Conservation (phyloP, 164 flowering plant species). For the Berberis thunbergii region DNA sequence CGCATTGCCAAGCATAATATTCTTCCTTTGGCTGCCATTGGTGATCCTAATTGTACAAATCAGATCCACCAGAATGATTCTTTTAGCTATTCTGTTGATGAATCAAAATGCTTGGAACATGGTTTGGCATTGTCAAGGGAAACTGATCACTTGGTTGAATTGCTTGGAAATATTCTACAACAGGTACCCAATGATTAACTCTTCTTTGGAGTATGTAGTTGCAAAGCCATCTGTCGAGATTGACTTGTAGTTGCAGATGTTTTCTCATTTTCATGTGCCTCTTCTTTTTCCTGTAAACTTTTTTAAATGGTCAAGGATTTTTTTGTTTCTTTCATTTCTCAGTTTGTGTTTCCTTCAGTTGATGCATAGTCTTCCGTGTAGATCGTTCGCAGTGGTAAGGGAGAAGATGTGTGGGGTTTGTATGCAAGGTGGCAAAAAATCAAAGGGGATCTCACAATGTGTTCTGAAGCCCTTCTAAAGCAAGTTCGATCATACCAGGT, state of each 20-base stretch:
- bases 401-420: slow-evolving; percentile 75
- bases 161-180: slow-evolving; percentile 67
- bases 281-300: too few relatives aligned
- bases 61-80: slow-evolving; percentile 10
- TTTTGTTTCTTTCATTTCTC: neutral
- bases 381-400: slow-evolving; percentile 54
- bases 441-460: slow-evolving; percentile 77
- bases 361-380: slow-evolving; percentile 12
- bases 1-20: slow-evolving; percentile 18
- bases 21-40: slow-evolving; percentile 1
- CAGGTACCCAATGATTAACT: slow-evolving; percentile 24
- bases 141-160: slow-evolving; percentile 43
- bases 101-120: slow-evolving; percentile 12
- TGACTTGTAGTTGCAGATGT: too few relatives aligned
- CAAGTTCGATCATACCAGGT: slow-evolving; percentile 94
- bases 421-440: slow-evolving; percentile 90
- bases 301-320: too few relatives aligned
- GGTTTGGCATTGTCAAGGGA: slow-evolving; percentile 30
- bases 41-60: slow-evolving; percentile 3
- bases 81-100: slow-evolving; percentile 5
- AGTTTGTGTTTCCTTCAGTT: slow-evolving; percentile 1
- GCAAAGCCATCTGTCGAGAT: too few relatives aligned
- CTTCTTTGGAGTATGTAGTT: neutral
- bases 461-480: slow-evolving; percentile 85
- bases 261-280: too few relatives aligned